Base-by-base conservation (phyloP, 768 basidiomycete genomes). In the Lactifluus piperatus region DNA sequence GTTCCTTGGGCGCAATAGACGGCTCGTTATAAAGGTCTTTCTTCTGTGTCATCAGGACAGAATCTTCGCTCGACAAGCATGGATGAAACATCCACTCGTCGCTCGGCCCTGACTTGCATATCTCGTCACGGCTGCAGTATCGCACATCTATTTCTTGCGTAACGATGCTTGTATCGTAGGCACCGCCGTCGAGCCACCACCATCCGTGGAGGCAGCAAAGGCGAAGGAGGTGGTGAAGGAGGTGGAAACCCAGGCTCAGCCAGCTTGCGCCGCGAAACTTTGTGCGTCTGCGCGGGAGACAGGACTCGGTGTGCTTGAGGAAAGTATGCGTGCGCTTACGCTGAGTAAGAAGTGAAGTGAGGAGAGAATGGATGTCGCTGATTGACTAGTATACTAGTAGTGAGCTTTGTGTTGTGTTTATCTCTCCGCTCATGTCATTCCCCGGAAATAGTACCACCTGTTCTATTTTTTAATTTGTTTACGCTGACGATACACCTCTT, bases 241-340 rank as follows among this genome's bases (percentile, higher is more conserved):
- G 30, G 32, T 32, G 24, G 37, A 48, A 22, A 48, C 44, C 3
- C 29, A 44, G 22, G 11, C 36, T 1, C 49, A 29, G 16, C 50
- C 18, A 20, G 39, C 57, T 24, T 45, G 53, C 65, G 43, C n/a
- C n/a, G n/a, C 30, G 60, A 41, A 54, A 27, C 18, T 60, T 27
- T 26, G 45, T 34, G 29, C 62, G 39, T 32, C 57, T 26, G 45
- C 64, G 26, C 41, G 46, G 66, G 63, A 62, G 47, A 43, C 46
- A 16, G 51, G 59, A 20, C 46, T 57, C 2, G 11, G 46, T 11
- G 61, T 60, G 27, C 71, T 86, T 69, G 85, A 84, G 73, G 84
- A 85, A 71, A 81, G 82, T 59, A 84, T 86, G 83, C 73, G 81
- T 65, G 83, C 79, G 67, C 71, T 86, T 74, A 84, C 77, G 56